These are phyloP conservation scores for Metschnikowia lachancei DNA, from an alignment of 805 yeast genomes.

Conservation along the genomic window DNA sequence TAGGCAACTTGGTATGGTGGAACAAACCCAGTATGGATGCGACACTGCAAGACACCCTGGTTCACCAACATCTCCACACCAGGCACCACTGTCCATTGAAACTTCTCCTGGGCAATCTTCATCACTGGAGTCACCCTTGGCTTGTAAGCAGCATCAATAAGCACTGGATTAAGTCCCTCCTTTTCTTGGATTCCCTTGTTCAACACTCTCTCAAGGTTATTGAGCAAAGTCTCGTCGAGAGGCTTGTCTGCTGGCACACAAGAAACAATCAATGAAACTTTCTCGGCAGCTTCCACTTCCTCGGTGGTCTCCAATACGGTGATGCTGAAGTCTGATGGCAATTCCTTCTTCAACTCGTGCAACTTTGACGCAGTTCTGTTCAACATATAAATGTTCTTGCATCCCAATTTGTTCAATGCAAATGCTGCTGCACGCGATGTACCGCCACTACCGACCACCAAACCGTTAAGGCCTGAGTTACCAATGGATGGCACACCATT, in stretches of 20 bases:
- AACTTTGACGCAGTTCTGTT: conserved; percentile 77
- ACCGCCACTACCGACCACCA: conserved; percentile 96
- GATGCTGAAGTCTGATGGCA: conserved; percentile 61
- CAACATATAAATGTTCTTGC: conserved; percentile 68
- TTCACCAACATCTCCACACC: conserved; percentile 91
- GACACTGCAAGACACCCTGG: conserved; percentile 89
- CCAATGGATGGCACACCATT: conserved; percentile 56
- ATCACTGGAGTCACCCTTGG: conserved; percentile 85
- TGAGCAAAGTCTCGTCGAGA: conserved; percentile 50
- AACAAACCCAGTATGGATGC: conserved; percentile 63
- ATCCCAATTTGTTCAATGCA: conserved; percentile 79
- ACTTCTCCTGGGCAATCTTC: conserved; percentile 63
- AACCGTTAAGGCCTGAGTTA: conserved; percentile 48
- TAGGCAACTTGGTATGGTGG: conserved; percentile 65
- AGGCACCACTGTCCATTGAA: conserved; percentile 77
- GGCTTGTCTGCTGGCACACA: conserved; percentile 84
- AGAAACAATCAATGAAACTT: conserved; percentile 63
- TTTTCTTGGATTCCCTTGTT: conserved; percentile 34
- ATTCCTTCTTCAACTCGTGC: conserved; percentile 52
- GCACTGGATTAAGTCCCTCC: conserved; percentile 45
- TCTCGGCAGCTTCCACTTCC: conserved; percentile 43
- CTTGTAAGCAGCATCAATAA: conserved; percentile 93
- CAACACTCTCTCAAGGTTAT: conserved; percentile 48
- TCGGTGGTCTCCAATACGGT: conserved; percentile 51
- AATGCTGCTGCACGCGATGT: conserved; percentile 92